These are phyloP conservation scores for Metschnikowia peoriensis DNA, from an alignment of 805 yeast genomes.

Conservation along the genomic window DNA sequence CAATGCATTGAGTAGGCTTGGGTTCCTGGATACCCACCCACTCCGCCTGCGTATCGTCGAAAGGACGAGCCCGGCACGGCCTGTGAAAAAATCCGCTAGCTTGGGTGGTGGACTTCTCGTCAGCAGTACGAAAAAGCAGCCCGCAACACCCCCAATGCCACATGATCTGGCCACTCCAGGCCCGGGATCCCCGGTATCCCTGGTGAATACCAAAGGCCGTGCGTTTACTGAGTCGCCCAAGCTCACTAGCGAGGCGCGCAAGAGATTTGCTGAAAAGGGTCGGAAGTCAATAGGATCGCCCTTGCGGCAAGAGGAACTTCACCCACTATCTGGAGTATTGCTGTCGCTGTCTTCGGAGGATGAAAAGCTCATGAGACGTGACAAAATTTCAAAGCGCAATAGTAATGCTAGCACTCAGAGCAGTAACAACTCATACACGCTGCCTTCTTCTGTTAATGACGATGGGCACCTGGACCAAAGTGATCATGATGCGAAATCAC, in stretches of 20 bases:
- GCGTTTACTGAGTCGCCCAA: conserved; percentile 25
- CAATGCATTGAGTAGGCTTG: conserved; percentile 40
- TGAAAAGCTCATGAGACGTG: conserved; percentile 19
- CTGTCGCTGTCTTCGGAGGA: conserved; percentile 24
- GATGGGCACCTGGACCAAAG: conserved; percentile 18
- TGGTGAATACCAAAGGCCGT: conserved; percentile 10
- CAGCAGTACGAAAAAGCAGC: conserved; percentile 17
- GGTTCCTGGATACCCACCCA: conserved; percentile 44
- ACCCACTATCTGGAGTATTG: conserved; percentile 17
- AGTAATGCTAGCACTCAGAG: conserved; percentile 14
- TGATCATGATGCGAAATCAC: conserved; percentile 15
- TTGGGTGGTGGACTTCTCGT: conserved; percentile 29
- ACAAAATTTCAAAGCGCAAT: conserved; percentile 11
- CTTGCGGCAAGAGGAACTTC: conserved; percentile 8
- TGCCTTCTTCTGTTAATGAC: conserved; percentile 38
- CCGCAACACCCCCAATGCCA: conserved; percentile 5
- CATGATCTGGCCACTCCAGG: conserved; percentile 3
- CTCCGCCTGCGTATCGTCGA: conserved; percentile 33
- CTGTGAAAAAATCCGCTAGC: conserved; percentile 12
- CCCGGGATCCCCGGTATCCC: conserved; percentile 6
- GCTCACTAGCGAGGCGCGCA: conserved; percentile 11
- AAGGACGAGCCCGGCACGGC: conserved; percentile 5
- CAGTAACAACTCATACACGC: conserved; percentile 25
- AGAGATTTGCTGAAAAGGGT: conserved; percentile 3
- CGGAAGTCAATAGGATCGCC: conserved; percentile 17